Base-by-base conservation (phyloP, 352 stramenopile genomes). In the Saprolegnia parasitica region DNA sequence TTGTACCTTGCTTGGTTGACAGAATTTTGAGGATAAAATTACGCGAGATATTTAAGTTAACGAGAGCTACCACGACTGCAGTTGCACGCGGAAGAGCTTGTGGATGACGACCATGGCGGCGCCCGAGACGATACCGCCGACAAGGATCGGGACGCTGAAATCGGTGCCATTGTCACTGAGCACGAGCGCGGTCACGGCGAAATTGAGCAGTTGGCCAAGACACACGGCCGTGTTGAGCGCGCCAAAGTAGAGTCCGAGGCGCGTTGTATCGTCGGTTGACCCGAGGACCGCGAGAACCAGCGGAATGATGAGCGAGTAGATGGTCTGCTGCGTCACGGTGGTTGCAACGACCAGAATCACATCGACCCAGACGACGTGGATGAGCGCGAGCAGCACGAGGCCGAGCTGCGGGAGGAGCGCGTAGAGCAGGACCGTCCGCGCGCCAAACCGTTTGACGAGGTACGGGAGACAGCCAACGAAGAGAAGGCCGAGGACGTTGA, bases 201-300 rank as follows among this genome's bases (percentile, higher is more conserved):
- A 92, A 67, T 89, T 92, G 46, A 90, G 72, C 46, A 92, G 58
- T 37, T 92, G 84, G 11, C 82, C 81, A 4, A 89, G 39, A 68
- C 82, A 90, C 66, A 84, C 89, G 49, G 84, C 80, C 46, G 84
- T 90, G 73, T 90, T 90, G 26, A 89, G 74, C 6, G 84, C 84
- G 0, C 84, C 82, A 13, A 92, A 80, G 63, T 88, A 89, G 76
- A 92, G 86, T 16, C 84, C 84, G 47, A 92, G 74, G 11, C 88
- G 79, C 5, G 29, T 6, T 77, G 56, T 0, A 76, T 72, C 74
- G n/a, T 74, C 56, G 29, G 35, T 18, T 6, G 50, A 23, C 37
- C 40, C 40, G 15, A 29, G 20, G 6, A 67, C 58, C 20, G 49
- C 1, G 4, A 67, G 9, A 56, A 67, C 54, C 40, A 67, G 24